phyloP scores from a whole-genome alignment of 345 rosid genomes.

The Turritis glabra region DNA sequence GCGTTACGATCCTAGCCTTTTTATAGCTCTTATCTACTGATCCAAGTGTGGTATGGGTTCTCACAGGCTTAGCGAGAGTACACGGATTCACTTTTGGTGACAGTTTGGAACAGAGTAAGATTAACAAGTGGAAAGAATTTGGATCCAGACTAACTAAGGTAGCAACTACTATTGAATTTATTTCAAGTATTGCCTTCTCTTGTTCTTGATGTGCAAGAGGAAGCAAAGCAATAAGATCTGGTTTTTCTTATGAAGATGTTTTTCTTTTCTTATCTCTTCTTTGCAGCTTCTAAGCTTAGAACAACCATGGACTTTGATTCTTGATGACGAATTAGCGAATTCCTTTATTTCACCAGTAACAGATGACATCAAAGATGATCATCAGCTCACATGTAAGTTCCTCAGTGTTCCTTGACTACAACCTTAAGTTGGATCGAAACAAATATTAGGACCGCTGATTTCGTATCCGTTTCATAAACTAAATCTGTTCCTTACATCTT shows the following conservation, averaged over 20 bases:
- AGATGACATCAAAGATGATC: conserved; percentile 83
- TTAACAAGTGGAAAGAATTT: conserved; percentile 76
- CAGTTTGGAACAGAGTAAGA: conserved; percentile 68
- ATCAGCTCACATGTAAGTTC: conserved; percentile 77
- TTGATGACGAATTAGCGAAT: conserved; percentile 86
- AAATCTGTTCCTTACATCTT: not conserved
- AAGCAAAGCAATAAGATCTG: not conserved
- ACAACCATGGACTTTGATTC: conserved; percentile 73
- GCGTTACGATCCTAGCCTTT: not conserved
- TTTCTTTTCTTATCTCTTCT: not conserved
- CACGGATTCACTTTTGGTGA: conserved; percentile 98
- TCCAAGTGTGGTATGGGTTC: not conserved
- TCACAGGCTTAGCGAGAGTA: conserved; percentile 83
- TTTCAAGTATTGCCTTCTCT: not conserved
- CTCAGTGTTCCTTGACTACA: conserved; percentile 3
- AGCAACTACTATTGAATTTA: conserved; percentile 1
- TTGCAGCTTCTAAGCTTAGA: conserved; percentile 69
- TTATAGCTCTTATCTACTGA: not conserved
- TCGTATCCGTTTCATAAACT: not conserved
- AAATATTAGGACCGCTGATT: not conserved
- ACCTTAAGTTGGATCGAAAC: not conserved
- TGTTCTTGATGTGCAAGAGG: conserved; percentile 3
- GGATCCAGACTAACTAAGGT: conserved; percentile 70
- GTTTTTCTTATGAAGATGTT: too few species aligned
- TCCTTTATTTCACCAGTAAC: conserved; percentile 82